Base-by-base conservation (phyloP, 1,139 yeast genomes). In the Candida neerlandica region DNA sequence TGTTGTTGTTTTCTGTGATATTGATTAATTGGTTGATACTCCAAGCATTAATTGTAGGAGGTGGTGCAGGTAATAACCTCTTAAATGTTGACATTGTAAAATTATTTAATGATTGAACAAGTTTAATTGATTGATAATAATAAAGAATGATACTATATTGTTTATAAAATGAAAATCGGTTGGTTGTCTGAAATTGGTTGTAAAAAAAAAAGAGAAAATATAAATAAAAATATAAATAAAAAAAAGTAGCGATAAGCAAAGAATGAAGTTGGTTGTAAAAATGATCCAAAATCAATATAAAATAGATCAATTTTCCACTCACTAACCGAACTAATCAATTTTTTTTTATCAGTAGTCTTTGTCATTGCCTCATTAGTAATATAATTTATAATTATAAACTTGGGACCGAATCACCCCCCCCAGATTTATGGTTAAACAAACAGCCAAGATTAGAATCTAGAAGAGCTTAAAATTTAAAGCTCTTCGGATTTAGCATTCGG, bases 31-130 rank as follows among this genome's bases (percentile, higher is more conserved):
- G 46, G 41, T 57, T 58, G 21, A 54, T 38, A 14, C 45, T 45
- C 63, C 63, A 60, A 11, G 59, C 59, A 39, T 59, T 60, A 16
- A 48, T 48, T 12, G 37, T 38, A 7, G 63, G 63, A 14, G 55
- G 51, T 2, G 62, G 62, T 10, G 63, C 62, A 3, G 63, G 63
- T 2, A 51, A 44, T 41, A 58, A 52, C 30, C 55, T 51, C 47
- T 57, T 58, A 39, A 53, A 45, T 15, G 44, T 46, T 2, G 48
- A 43, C 54, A 50, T 50, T 23, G 10, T 32, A 15, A 15, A 6
- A 15, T 16, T 32, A 21, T 30, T 9, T 32, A 12, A 21, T 27
- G 11, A 5, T 18, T 21, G 15, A 10, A 29, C 18, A 38, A 14
- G 30, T 4, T n/a, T 30, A 35, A 35, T 27, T 26, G 34, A 18